These are phyloP conservation scores for Colletotrichum noveboracense DNA, from an alignment of 2,329 filamentous ascomycete genomes.

Conservation along the genomic window DNA sequence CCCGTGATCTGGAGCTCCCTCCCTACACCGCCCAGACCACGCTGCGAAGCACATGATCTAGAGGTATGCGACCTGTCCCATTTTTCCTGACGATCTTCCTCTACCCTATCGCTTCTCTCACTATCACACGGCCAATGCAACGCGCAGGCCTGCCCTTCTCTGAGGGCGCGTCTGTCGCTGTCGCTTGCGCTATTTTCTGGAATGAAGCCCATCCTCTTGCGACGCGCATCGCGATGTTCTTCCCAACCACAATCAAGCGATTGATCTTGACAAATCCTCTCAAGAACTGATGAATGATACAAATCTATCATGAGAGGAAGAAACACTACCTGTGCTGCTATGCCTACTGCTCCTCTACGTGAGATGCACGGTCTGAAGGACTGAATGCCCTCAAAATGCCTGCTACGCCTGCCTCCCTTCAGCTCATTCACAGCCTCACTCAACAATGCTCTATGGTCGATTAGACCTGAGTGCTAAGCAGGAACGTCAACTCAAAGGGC, in stretches of 20 bases:
- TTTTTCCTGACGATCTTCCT: slow-evolving; percentile 15
- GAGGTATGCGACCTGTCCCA: slow-evolving; percentile 39
- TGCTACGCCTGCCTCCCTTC: not conserved
- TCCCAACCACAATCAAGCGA: slow-evolving; percentile 9
- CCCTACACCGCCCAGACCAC: slow-evolving; percentile 15
- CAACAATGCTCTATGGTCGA: not conserved
- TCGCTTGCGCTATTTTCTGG: slow-evolving; percentile 4
- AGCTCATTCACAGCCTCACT: not conserved
- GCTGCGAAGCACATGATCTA: slow-evolving; percentile 48
- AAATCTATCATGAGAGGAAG: not conserved
- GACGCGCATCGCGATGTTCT: not conserved
- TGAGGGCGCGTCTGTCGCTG: not conserved
- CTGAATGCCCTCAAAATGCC: not conserved
- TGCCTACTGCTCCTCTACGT: not conserved
- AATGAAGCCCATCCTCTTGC: not conserved
- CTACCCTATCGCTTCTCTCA: not conserved
- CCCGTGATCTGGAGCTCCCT: slow-evolving; percentile 45
- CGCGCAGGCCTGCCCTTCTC: not conserved
- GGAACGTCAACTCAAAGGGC: not conserved
- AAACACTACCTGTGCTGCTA: not conserved
- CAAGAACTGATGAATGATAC: not conserved
- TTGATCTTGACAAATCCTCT: not conserved
- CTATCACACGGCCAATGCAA: slow-evolving; percentile 6
- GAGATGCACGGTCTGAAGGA: not conserved
- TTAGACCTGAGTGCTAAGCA: not conserved